Percentiles rank a stretch among this genome's conserved stretches.
Conservation (phyloP, 495 filamentous ascomycete genomes). For the Aspergillus saccharolyticus region DNA sequence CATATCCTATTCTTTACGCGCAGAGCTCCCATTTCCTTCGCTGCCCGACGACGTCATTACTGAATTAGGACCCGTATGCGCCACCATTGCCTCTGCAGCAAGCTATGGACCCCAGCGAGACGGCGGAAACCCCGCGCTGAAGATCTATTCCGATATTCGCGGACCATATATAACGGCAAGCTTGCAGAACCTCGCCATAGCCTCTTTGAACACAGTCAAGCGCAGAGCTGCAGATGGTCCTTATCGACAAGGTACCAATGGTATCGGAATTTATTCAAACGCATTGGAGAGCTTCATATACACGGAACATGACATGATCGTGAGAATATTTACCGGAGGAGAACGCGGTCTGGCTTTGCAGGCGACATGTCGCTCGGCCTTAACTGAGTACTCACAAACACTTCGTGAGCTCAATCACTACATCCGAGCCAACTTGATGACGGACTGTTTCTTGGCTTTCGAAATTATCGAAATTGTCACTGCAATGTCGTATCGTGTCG, state of each 20-base stretch:
- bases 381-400: constrained; percentile 79
- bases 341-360: constrained; percentile 76
- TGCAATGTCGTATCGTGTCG: constrained; percentile 70
- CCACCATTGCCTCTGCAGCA: constrained; percentile 51
- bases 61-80: constrained; percentile 54
- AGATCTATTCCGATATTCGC: constrained; percentile 78
- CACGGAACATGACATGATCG: constrained; percentile 85
- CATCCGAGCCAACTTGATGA: constrained; percentile 78
- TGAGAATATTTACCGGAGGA: constrained; percentile 73
- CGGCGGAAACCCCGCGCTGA: constrained; percentile 56
- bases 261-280: constrained; percentile 83
- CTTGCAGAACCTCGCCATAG: constrained; percentile 77
- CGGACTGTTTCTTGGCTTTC: constrained; percentile 93
- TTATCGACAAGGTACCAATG: constrained; percentile 88
- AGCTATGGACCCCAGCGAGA: constrained; percentile 43
- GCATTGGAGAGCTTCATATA: constrained; percentile 80
- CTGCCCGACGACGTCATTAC: constrained; percentile 53
- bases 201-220: constrained; percentile 82
- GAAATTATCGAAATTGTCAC: constrained; percentile 94
- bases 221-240: constrained; percentile 72
- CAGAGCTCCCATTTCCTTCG: constrained; percentile 64
- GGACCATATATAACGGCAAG: constrained; percentile 77
- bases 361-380: constrained; percentile 66
- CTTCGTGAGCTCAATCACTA: constrained; percentile 84
- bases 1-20: background rate